Evolutionary conservation across 2,329 filamentous ascomycete species (phyloP).

Genomic region (Sporothrix variecibatus): DNA sequence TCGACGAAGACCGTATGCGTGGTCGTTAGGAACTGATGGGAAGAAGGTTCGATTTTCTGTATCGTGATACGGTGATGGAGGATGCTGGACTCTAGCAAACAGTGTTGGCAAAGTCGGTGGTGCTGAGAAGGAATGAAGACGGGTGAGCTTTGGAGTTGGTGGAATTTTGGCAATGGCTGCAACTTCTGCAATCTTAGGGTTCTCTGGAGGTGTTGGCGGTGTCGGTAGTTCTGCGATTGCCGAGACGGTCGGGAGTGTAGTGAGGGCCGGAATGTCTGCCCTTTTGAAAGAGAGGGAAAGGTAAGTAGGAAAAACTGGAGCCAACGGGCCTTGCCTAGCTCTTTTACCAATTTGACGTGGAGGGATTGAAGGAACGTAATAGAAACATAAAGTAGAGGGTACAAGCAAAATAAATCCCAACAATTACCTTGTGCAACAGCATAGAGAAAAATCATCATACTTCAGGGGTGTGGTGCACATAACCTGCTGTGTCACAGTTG

Average conservation of each 20-base stretch:
- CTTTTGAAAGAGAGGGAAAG: neutral
- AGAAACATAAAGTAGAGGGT: neutral
- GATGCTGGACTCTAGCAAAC: neutral
- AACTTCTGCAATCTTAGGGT: neutral
- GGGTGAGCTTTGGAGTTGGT: neutral
- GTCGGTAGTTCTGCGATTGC: neutral
- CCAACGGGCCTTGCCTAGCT: neutral
- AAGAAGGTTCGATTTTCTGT: neutral
- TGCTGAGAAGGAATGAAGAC: neutral
- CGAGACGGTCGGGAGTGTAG: neutral
- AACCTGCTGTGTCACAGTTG: neutral
- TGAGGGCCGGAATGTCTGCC: neutral
- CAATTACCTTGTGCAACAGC: neutral
- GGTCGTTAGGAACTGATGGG: neutral
- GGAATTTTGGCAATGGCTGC: neutral
- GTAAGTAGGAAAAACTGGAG: neutral
- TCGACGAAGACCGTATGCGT: neutral
- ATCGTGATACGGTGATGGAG: neutral
- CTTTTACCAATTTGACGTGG: neutral
- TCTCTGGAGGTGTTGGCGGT: neutral
- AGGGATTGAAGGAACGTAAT: neutral
- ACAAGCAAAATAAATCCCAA: neutral
- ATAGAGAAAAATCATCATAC: neutral
- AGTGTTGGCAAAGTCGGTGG: neutral
- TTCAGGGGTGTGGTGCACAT: neutral